A percentile compares a stretch with the other conserved stretches of the same genome.
These are phyloP conservation scores for Metarhizium robertsii DNA, from an alignment of 2,329 filamentous ascomycete species.

Conservation along the genomic window DNA sequence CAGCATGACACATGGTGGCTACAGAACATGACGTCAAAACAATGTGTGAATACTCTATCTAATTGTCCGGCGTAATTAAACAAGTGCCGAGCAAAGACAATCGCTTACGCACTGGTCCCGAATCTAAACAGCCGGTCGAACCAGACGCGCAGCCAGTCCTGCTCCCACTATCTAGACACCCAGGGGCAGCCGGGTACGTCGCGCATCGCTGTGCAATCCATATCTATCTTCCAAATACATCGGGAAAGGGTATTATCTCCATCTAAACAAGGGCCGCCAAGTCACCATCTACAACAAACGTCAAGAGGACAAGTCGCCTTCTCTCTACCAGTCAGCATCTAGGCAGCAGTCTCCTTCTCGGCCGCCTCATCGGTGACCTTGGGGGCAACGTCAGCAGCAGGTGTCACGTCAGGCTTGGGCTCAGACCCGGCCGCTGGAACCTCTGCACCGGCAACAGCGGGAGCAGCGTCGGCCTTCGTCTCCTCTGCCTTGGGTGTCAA, in stretches of 20 bases:
- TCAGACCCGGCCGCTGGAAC: no score
- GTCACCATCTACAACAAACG: not conserved
- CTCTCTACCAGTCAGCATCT: conserved; percentile 1
- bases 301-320: not conserved
- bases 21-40: no score
- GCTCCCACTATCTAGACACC: not conserved
- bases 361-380: not conserved
- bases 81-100: not conserved
- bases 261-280: not conserved
- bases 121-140: not conserved
- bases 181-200: not conserved
- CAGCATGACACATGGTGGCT: no score
- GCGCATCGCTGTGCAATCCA: not conserved
- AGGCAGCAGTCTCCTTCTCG: not conserved
- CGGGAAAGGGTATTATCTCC: conserved; percentile 5
- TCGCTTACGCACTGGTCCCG: not conserved
- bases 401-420: no score
- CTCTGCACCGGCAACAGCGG: conserved; percentile 3
- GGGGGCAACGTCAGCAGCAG: not conserved
- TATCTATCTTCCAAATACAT: not conserved
- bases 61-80: no score
- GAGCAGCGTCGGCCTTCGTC: conserved; percentile 5
- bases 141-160: not conserved
- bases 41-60: no score
- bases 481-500: conserved; percentile 2